Conservation (phyloP, 2,329 filamentous ascomycete species). For the Zymoseptoria brevis region DNA sequence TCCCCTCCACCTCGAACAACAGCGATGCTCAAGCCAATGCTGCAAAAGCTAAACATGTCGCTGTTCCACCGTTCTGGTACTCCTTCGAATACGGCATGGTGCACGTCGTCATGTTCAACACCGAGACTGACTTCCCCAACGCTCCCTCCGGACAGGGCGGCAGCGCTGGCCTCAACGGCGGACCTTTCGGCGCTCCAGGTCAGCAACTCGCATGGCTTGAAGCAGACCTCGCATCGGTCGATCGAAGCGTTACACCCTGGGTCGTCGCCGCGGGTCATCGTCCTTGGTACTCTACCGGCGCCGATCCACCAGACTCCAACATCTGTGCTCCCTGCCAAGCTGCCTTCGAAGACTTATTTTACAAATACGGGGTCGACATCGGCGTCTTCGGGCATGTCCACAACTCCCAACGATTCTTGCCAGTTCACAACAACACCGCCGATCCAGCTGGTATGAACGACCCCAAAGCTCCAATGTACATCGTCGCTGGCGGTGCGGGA, state of each 20-base stretch:
- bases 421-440: constrained; percentile 20
- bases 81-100: constrained; percentile 53
- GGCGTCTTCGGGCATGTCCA: constrained; percentile 52
- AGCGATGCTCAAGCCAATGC: constrained; percentile 37
- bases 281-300: constrained; percentile 35
- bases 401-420: constrained; percentile 49
- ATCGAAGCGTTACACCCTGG: constrained; percentile 50
- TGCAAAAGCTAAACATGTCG: constrained; percentile 38
- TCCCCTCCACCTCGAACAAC: constrained; percentile 42
- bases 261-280: constrained; percentile 38
- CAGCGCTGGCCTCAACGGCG: constrained; percentile 37
- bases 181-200: constrained; percentile 42
- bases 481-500: constrained; percentile 48
- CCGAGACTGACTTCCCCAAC: constrained; percentile 48
- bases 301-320: constrained; percentile 16
- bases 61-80: constrained; percentile 52
- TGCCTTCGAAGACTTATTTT: constrained; percentile 48
- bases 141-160: constrained; percentile 42
- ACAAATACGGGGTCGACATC: constrained; percentile 51
- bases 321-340: constrained; percentile 42
- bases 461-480: constrained; percentile 51
- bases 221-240: constrained; percentile 49
- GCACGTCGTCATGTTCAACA: constrained; percentile 49
- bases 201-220: constrained; percentile 50
- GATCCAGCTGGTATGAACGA: constrained; percentile 40